Evolutionary conservation across 1,284 basidiomycete species (phyloP), one percentile per base, ranked within the genome.

Genomic region (Porogramme epimiltina): DNA sequence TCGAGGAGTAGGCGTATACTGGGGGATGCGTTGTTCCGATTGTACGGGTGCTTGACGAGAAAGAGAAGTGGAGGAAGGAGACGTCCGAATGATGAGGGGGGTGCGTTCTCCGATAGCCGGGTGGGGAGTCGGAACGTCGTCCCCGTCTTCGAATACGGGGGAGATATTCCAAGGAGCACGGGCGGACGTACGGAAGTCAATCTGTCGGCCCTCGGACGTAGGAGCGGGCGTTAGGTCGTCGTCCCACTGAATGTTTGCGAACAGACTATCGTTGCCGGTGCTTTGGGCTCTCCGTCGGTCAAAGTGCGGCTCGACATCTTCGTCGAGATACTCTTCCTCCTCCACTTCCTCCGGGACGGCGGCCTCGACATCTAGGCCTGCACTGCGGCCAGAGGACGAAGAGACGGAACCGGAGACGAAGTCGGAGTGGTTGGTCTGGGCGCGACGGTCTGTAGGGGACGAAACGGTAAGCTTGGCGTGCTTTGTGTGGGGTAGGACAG

Each of bases 311-410:
- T 96, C 28, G 91, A 91, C 67, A 73, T 90, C 47, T 93, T 89
- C 1, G 70, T 95, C 45, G 91, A 93, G 63, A 82, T 85, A 45
- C 71, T 91, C 39, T 71, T 93, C 39, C 86, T 87, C 15, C 74
- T 91, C 54, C 11, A 10, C 33, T 5, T 26, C 33, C 10, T 16
- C 24, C 2, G 20, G 70, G 86, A 88, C 49, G 63, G 66, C 20
- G 25, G 11, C 37, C 36, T 28, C 37, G 45, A 40, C 8, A 13
- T 47, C 45, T 11, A 2, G 59, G 18, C 45, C 45, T 19, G 72
- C 68, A 33, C 64, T 60, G 56, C 13, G 47, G 15, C 71, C 73
- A 13, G 67, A 70, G 16, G 66, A 62, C 28, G 77, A 77, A n/a
- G 75, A 74, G 16, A 73, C 65, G 6, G 78, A 74, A 23, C 76